Evolutionary conservation across 148 eudicot genomes (phyloP).

Genomic region (Amaranthus cruentus): DNA sequence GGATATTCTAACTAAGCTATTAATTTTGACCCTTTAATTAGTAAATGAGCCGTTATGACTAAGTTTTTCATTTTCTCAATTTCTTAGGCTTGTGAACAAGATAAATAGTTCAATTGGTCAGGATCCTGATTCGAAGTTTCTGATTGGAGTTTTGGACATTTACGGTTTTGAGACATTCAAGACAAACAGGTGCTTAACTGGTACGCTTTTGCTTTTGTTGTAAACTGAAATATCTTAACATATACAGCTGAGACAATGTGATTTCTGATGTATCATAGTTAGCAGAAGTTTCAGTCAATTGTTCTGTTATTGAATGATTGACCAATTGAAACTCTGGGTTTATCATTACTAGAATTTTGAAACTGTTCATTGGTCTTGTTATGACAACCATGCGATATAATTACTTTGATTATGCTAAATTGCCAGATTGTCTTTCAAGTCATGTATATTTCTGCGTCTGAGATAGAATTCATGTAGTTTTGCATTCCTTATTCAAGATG

Average conservation of each 20-base stretch:
- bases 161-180: constrained; percentile 99
- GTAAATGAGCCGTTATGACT: neutral
- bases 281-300: neutral
- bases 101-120: constrained; percentile 96
- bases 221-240: constrained; percentile 26
- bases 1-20: neutral
- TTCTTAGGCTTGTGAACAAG: constrained; percentile 86
- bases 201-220: constrained; percentile 85
- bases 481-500: neutral
- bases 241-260: constrained; percentile 22
- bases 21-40: neutral
- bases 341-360: neutral
- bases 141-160: constrained; percentile 90
- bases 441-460: neutral
- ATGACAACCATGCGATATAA: neutral
- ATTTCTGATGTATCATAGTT: constrained; percentile 7
- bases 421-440: neutral
- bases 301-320: neutral
- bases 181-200: constrained; percentile 99
- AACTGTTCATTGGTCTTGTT: neutral
- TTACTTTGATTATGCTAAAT: constrained; percentile 1
- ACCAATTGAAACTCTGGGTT: neutral
- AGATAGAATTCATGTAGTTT: neutral
- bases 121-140: constrained; percentile 72
- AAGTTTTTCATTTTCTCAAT: constrained; percentile 9